Evolutionary conservation across 768 basidiomycete species (phyloP).

Genomic region (Mycena galopus): DNA sequence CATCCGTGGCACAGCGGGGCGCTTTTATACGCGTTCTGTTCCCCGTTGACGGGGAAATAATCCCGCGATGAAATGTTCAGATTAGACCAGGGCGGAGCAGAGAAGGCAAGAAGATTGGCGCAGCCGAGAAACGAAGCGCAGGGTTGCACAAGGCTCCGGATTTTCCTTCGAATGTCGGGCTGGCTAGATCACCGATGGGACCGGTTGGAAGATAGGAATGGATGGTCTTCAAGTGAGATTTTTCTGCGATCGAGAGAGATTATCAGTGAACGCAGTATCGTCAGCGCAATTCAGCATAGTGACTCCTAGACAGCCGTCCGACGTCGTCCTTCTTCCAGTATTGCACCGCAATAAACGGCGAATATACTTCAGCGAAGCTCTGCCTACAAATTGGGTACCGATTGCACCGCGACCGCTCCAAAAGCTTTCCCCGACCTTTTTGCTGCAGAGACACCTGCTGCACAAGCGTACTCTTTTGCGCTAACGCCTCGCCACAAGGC

Average conservation of each 20-base stretch:
- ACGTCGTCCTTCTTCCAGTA: not conserved
- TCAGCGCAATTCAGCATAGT: not conserved
- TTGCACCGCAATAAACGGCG: not conserved
- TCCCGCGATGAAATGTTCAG: not conserved
- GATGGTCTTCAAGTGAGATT: not conserved
- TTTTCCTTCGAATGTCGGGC: not conserved
- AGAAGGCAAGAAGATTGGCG: conserved; percentile 10
- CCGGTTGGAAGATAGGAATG: not conserved
- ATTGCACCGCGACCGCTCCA: not conserved
- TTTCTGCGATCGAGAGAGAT: not conserved
- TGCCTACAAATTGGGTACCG: not conserved
- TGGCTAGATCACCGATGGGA: not conserved
- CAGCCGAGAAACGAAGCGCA: conserved; percentile 14
- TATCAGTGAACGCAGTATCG: not conserved
- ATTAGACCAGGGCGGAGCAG: conserved; percentile 16
- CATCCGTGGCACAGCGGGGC: not conserved
- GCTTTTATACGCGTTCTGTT: conserved; percentile 16
- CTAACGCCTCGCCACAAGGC: not conserved
- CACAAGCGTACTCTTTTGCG: not conserved
- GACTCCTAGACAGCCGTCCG: not conserved
- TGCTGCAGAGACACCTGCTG: not conserved
- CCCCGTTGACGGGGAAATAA: not conserved
- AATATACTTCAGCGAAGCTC: not conserved
- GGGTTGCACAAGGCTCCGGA: not conserved
- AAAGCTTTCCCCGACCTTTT: not conserved